Conservation (phyloP, 495 filamentous ascomycete species). For the Hyaloscypha finlandica region DNA sequence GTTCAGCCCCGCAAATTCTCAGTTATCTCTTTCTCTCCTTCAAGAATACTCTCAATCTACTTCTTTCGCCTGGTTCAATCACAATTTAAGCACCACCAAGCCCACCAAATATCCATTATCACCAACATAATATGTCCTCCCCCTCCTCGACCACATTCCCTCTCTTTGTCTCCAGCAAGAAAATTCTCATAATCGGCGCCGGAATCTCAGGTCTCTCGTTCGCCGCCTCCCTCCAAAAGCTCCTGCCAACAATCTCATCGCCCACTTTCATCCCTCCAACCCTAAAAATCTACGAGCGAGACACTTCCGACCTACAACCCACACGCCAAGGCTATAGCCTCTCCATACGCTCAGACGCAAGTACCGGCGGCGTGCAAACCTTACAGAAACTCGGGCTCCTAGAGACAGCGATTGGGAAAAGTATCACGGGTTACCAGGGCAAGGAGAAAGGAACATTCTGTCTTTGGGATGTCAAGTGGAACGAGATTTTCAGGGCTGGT, state of each 20-base stretch:
- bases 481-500: constrained; percentile 21
- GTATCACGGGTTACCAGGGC: constrained; percentile 4
- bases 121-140: too few species aligned
- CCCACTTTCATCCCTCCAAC: constrained; percentile 25
- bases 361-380: constrained; percentile 32
- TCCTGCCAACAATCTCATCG: constrained; percentile 17
- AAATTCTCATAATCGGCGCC: constrained; percentile 40
- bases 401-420: constrained; percentile 20
- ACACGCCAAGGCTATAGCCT: constrained; percentile 39
- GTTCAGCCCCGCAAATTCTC: too few species aligned
- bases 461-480: constrained; percentile 33
- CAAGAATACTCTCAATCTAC: too few species aligned
- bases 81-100: too few species aligned
- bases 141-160: too few species aligned
- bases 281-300: constrained; percentile 39
- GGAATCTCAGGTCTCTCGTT: constrained; percentile 41
- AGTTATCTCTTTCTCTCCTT: too few species aligned
- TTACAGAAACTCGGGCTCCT: constrained; percentile 36
- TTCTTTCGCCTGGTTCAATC: too few species aligned
- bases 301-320: constrained; percentile 21
- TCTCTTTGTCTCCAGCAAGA: constrained; percentile 36
- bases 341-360: constrained; percentile 36
- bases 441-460: constrained; percentile 24
- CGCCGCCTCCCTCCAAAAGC: constrained; percentile 36
- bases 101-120: too few species aligned